Evolutionary conservation across 2,329 filamentous ascomycete species (phyloP), one percentile per base, ranked within the genome.

Genomic region (Colletotrichum tropicale): DNA sequence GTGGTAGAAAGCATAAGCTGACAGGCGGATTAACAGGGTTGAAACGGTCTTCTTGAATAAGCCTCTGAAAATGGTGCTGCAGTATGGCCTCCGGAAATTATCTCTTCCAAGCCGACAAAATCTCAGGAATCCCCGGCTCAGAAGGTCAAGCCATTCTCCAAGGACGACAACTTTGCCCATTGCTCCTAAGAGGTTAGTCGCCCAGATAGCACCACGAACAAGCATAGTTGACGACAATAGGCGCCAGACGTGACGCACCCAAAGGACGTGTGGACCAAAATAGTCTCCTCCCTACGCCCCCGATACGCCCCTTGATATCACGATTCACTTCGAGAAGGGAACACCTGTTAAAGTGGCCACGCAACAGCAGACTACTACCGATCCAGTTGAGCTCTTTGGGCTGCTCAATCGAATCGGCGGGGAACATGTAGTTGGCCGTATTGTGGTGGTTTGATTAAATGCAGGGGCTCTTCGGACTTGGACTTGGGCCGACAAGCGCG

Each of bases 121-220:
- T 1, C 56, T 8, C n/a, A 75, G 73, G 90, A 82, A 94, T 95
- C 77, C 93, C 94, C 64, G 93, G 95, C 76, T 92, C 91, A 28
- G 93, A 94, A 94, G 87, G 91, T 91, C 82, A 93, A 93, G 86
- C 66, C 75, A 4, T 66, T 56, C 60, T 71, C 69, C 15, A 90
- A 90, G 88, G 91, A 93, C 6, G 66, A 60, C 24, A 69, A 69
- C 55, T 60, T 69, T n/a, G 93, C 93, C 71, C 94, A 96, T 86
- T 95, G 93, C 88, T 90, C 87, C 76, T 98, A 97, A 84, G 95
- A 98, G 88, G 55, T 38, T 13, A 7, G 94, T 94, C 82, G 93
- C 5, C 43, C 6, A 4, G 93, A 78, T 89, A 95, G 75, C 26
- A 8, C 28, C 34, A 36, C 8, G 8, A 36, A 36, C 8, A 36